These are phyloP conservation scores for Trichocomaceae sp. DNA, from an alignment of 2,329 filamentous ascomycete species.

Conservation along the genomic window DNA sequence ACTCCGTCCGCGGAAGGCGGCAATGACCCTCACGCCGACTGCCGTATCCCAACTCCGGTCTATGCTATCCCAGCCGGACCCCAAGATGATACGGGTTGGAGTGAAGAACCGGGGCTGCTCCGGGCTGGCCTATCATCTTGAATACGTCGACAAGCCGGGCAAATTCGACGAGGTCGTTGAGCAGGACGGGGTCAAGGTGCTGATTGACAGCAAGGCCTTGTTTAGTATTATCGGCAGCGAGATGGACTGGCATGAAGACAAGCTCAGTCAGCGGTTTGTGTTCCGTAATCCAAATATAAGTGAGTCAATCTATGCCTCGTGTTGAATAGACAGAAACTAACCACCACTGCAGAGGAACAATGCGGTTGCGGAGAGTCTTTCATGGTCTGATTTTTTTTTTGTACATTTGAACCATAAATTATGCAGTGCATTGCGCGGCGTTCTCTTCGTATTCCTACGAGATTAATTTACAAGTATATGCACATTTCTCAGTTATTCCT, in stretches of 20 bases:
- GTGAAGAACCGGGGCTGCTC: slow-evolving; percentile 93
- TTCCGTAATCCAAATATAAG: slow-evolving; percentile 98
- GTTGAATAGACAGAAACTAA: background rate
- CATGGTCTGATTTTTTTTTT: slow-evolving; percentile 53
- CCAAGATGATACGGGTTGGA: slow-evolving; percentile 88
- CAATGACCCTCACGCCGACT: slow-evolving; percentile 74
- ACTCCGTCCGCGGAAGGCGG: slow-evolving; percentile 77
- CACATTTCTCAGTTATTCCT: background rate
- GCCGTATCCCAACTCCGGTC: slow-evolving; percentile 73
- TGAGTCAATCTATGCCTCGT: slow-evolving; percentile 47
- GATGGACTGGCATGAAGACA: slow-evolving; percentile 99
- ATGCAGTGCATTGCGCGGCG: slow-evolving; percentile 33
- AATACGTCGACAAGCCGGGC: slow-evolving; percentile 88
- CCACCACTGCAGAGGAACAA: slow-evolving; percentile 67
- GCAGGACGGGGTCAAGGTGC: slow-evolving; percentile 89
- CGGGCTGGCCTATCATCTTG: slow-evolving; percentile 84
- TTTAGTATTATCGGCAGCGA: slow-evolving; percentile 98
- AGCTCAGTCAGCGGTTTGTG: slow-evolving; percentile 82
- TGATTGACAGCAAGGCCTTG: slow-evolving; percentile 94
- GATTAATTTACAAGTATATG: background rate
- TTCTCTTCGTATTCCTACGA: slow-evolving; percentile 15
- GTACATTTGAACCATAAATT: slow-evolving; percentile 19
- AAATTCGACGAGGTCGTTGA: slow-evolving; percentile 87
- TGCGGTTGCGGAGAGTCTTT: slow-evolving; percentile 97
- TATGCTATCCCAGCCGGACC: slow-evolving; percentile 75